Conservation (phyloP, 1,284 basidiomycete species). For the Lentinula novae-zelandiae region DNA sequence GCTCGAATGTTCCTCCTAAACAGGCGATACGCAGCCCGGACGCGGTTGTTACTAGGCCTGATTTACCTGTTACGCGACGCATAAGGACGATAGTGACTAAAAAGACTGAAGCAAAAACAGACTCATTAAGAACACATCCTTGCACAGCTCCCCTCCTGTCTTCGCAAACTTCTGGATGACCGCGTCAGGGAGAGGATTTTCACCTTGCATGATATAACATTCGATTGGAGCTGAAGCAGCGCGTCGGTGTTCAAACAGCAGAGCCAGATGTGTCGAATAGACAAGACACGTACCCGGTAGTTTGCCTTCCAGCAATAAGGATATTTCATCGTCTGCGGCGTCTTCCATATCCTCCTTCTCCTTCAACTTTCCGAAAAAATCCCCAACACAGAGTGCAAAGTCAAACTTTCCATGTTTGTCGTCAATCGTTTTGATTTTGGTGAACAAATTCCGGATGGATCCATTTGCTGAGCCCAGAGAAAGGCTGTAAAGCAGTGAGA, state of each 20-base stretch:
- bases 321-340: constrained; percentile 44
- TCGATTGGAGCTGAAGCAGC: constrained; percentile 68
- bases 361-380: constrained; percentile 78
- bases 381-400: constrained; percentile 82
- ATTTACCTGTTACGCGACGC: constrained; percentile 58
- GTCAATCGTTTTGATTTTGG: constrained; percentile 85
- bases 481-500: constrained; percentile 45
- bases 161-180: constrained; percentile 74
- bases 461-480: constrained; percentile 86
- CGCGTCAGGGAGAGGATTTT: constrained; percentile 63
- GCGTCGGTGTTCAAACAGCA: neutral
- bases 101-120: constrained; percentile 25
- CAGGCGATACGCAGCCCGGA: constrained; percentile 85
- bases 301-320: constrained; percentile 59
- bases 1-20: constrained; percentile 75
- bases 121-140: constrained; percentile 86
- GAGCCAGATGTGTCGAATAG: neutral
- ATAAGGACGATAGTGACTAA: neutral
- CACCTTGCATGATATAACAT: constrained; percentile 91
- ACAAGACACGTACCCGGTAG: constrained; percentile 50
- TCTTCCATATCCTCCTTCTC: constrained; percentile 14
- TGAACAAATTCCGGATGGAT: constrained; percentile 67
- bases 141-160: constrained; percentile 74
- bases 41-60: constrained; percentile 76
- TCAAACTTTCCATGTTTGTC: constrained; percentile 94